Percentiles rank a stretch among this genome's conserved stretches.
Evolutionary conservation across 2,329 filamentous ascomycete species (phyloP).

Genomic region (Ceratocystis cubensis): DNA sequence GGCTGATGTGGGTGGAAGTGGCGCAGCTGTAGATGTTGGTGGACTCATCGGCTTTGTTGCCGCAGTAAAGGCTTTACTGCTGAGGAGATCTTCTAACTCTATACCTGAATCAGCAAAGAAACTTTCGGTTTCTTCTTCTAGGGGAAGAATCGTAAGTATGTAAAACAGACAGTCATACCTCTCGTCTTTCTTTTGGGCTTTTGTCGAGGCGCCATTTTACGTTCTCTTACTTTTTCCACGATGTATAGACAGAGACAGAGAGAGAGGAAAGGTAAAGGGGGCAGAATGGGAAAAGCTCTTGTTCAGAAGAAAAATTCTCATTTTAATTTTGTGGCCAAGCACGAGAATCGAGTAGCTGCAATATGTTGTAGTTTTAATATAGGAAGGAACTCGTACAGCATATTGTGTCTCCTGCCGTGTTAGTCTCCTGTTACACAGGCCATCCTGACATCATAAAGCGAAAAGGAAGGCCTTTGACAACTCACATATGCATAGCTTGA

Average conservation of each 20-base stretch:
- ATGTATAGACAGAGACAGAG: neutral
- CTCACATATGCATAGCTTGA: neutral
- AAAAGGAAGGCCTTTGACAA: too few relatives aligned
- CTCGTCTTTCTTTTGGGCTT: slow-evolving; percentile 14
- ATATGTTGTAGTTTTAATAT: neutral
- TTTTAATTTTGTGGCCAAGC: neutral
- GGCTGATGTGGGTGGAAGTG: slow-evolving; percentile 1
- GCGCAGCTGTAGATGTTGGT: slow-evolving; percentile 1
- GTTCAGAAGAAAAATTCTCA: neutral
- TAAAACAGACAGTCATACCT: slow-evolving; percentile 7
- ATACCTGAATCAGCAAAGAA: neutral
- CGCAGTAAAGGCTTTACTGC: neutral
- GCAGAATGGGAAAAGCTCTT: neutral
- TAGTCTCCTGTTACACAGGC: slow-evolving; percentile 1
- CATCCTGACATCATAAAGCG: neutral
- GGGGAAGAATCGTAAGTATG: neutral
- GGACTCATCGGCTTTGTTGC: slow-evolving; percentile 1
- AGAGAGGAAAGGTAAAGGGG: neutral
- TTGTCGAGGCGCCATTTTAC: slow-evolving; percentile 14
- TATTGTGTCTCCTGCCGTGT: neutral
- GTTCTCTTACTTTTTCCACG: neutral
- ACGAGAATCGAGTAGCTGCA: neutral
- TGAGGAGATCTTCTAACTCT: slow-evolving; percentile 9
- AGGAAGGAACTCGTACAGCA: slow-evolving; percentile 1
- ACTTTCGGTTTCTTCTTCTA: neutral